Percentiles rank a stretch among this genome's conserved stretches.
Evolutionary conservation across 805 yeast species (phyloP).

Genomic region (Teunomyces funiuensis): DNA sequence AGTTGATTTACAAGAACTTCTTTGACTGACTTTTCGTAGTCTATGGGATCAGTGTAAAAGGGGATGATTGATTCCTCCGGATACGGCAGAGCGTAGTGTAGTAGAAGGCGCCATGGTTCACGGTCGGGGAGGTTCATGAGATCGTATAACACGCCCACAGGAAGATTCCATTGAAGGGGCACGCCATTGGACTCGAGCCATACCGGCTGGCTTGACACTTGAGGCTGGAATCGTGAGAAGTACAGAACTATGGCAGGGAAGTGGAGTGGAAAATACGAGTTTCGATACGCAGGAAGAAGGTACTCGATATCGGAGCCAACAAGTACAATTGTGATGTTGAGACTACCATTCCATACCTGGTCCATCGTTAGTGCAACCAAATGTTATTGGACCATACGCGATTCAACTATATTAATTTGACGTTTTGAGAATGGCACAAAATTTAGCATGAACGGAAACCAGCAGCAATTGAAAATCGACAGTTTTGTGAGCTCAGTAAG

Average conservation of each 20-base stretch:
- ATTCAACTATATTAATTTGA: no score
- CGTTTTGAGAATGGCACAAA: neutral
- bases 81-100: conserved; percentile 18
- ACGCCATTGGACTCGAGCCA: conserved; percentile 71
- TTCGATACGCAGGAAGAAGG: conserved; percentile 35
- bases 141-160: conserved; percentile 70
- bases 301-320: conserved; percentile 19
- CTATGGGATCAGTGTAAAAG: conserved; percentile 13
- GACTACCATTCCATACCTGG: conserved; percentile 53
- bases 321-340: conserved; percentile 38
- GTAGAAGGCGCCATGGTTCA: conserved; percentile 40
- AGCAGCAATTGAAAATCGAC: no score
- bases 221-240: conserved; percentile 30
- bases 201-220: conserved; percentile 18
- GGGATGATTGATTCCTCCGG: conserved; percentile 36
- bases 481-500: no score
- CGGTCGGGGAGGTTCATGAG: conserved; percentile 44
- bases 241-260: conserved; percentile 36
- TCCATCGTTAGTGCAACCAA: conserved; percentile 24
- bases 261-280: conserved; percentile 52
- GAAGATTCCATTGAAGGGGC: conserved; percentile 76
- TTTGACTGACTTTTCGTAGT: conserved; percentile 34
- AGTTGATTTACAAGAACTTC: conserved; percentile 72
- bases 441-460: no score
- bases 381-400: no score